These are phyloP conservation scores for Melastoma candidum DNA, from an alignment of 441 rosid species.

Conservation along the genomic window DNA sequence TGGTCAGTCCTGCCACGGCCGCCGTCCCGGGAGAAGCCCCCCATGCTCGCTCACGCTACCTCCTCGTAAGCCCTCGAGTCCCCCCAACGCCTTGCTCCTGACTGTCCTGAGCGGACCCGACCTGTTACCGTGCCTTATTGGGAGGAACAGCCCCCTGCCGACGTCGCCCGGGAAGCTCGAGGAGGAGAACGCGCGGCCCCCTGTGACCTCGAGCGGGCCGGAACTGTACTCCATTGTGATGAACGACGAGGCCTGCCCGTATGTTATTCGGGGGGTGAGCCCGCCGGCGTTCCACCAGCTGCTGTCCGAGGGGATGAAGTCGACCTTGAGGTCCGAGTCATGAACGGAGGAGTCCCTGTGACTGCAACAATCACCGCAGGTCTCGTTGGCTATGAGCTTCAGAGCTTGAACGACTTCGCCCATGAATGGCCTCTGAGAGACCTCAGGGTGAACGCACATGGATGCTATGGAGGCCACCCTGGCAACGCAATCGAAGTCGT, in stretches of 20 bases:
- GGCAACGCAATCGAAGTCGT: conserved; percentile 77
- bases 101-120: conserved; percentile 81
- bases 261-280: conserved; percentile 54
- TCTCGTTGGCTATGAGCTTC: conserved; percentile 74
- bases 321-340: conserved; percentile 71
- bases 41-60: conserved; percentile 91
- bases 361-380: conserved; percentile 67
- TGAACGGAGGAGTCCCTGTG: conserved; percentile 72
- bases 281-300: conserved; percentile 86
- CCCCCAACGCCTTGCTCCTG: conserved; percentile 37
- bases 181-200: conserved; percentile 56
- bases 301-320: conserved; percentile 64
- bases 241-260: conserved; percentile 70
- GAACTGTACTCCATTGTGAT: conserved; percentile 93
- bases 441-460: conserved; percentile 94
- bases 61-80: conserved; percentile 55
- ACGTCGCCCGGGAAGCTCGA: conserved; percentile 37
- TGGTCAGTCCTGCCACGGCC: too few relatives aligned
- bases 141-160: conserved; percentile 24
- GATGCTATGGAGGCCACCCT: conserved; percentile 96
- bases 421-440: conserved; percentile 87
- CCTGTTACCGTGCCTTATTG: conserved; percentile 59
- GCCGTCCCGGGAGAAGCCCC: too few relatives aligned
- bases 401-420: conserved; percentile 99
- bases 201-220: conserved; percentile 58